Conservation (phyloP, 2,329 filamentous ascomycete genomes). For the Pseudogymnoascus sp. region DNA sequence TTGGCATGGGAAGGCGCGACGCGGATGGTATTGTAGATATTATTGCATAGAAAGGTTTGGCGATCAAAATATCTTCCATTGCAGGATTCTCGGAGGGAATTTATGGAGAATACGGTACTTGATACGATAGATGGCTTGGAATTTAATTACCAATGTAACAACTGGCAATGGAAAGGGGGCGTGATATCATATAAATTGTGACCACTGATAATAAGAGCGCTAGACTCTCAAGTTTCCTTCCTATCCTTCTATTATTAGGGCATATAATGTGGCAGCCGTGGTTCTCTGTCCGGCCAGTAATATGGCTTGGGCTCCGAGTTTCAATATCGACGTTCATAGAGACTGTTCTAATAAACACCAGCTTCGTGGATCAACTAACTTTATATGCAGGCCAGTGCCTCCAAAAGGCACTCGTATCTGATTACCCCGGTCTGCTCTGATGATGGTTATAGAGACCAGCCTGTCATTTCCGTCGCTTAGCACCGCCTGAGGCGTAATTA, state of each 20-base stretch:
- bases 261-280: neutral
- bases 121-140: neutral
- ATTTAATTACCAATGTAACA: neutral
- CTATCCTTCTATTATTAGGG: neutral
- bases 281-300: neutral
- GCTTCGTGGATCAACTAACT: neutral
- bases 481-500: neutral
- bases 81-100: neutral
- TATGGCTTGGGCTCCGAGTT: neutral
- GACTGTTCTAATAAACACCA: neutral
- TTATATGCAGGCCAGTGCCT: neutral
- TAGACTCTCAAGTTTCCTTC: neutral
- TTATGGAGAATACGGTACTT: neutral
- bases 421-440: neutral
- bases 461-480: neutral
- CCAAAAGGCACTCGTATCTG: neutral
- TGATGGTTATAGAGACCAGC: neutral
- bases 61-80: neutral
- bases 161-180: neutral
- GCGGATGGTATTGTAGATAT: neutral
- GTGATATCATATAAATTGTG: neutral
- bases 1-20: neutral
- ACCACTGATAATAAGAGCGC: neutral
- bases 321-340: neutral
- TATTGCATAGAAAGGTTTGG: conserved; percentile 1